Base-by-base conservation (phyloP, 2,329 filamentous ascomycete species). In the Acrocalymma vagum region DNA sequence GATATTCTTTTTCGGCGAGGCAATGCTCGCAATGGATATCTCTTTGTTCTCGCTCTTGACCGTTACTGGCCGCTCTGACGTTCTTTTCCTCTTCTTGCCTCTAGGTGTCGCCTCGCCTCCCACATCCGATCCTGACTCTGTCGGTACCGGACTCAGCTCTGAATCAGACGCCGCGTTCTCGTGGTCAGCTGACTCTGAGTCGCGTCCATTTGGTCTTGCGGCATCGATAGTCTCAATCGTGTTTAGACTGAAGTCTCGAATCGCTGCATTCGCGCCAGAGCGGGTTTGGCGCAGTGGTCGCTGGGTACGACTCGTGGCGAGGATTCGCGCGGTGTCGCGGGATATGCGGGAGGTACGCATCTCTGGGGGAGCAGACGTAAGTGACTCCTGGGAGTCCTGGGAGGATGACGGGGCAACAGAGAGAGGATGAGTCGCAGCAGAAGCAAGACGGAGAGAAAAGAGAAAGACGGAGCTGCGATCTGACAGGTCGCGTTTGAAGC, bases 51-150 rank as follows among this genome's bases (percentile, higher is more conserved):
- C 62, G n/a, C 63, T 59, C 43, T 69, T 72, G 30, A 67, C 53
- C 48, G 65, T 15, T 46, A 63, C 34, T 51, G 67, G 26, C 38
- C 55, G 35, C 52, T 63, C 58, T 41, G 60, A 40, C 13, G 62
- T 71, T 44, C 74, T 71, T 55, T 79, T 83, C 24, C 76, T 75
- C 58, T 81, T 83, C 50, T 48, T 58, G 22, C 41, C 48, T 25
- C 38, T 38, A 13, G 29, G 47, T 23, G 45, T 29, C 17, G 45
- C 51, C 14, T 55, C 51, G 14, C 25, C 45, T n/a, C n/a, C n/a
- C n/a, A n/a, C n/a, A 23, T 65, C 63, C 15, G 61, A 63, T 14
- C 40, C 51, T 14, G 48, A 55, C 6, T 61, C 56, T 22, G 53
- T 44, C 4, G 63, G 60, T 27, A 50, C 57, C 14, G 65, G 65